Percentiles rank a stretch among this genome's conserved stretches.
Evolutionary conservation across 2,329 filamentous ascomycete species (phyloP).

Genomic region (Ophiostoma sp.): DNA sequence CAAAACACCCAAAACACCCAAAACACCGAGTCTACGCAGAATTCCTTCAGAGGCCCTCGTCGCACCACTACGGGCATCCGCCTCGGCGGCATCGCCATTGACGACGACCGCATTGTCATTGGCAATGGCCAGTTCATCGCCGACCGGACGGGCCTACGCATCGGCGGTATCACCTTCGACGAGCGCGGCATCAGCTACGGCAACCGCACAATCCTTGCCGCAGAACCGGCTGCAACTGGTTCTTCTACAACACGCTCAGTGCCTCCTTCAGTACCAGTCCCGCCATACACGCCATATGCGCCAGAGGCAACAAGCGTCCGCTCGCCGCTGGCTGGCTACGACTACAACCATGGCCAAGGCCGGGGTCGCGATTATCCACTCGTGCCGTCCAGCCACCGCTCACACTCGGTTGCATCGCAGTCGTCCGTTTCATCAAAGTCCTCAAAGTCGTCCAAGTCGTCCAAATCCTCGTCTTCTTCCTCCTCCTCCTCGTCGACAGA

Average conservation of each 20-base stretch:
- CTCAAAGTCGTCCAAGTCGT: conserved; percentile 32
- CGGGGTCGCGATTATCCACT: background rate
- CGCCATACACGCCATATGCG: background rate
- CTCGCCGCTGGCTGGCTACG: background rate
- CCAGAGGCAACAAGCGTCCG: background rate
- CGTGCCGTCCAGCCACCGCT: background rate
- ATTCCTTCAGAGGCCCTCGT: background rate
- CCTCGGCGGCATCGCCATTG: conserved; percentile 38
- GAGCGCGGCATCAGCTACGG: conserved; percentile 32
- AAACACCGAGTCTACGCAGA: conserved; percentile 2
- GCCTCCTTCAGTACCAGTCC: background rate
- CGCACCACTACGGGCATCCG: background rate
- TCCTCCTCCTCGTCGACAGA: conserved; percentile 36
- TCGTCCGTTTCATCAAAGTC: conserved; percentile 30
- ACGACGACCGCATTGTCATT: conserved; percentile 41
- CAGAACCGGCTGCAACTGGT: background rate
- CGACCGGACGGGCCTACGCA: conserved; percentile 43
- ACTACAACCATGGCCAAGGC: no score
- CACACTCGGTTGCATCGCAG: conserved; percentile 16
- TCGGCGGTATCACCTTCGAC: conserved; percentile 43
- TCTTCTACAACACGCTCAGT: background rate
- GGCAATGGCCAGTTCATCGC: conserved; percentile 42
- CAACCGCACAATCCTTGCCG: conserved; percentile 29
- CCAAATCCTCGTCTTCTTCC: conserved; percentile 36
- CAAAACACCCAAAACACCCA: background rate